Base-by-base conservation (phyloP, 345 rosid genomes). In the Camelina neglecta region DNA sequence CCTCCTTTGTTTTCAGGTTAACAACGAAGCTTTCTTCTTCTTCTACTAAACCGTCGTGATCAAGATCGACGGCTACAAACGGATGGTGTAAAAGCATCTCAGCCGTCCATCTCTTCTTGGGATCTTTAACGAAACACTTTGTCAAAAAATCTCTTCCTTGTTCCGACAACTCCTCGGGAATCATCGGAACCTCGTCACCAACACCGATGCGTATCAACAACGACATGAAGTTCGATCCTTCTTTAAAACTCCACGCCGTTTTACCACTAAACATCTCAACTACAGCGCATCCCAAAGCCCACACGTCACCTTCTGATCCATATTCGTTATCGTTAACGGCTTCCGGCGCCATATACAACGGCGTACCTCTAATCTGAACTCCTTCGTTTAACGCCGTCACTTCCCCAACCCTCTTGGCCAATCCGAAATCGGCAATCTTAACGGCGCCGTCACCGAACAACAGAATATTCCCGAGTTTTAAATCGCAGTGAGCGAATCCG, bases 201-300 rank as follows among this genome's bases (percentile, higher is more conserved):
- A 70, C 84, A 8, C 93, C 92, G 44, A 91, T 91, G 48, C 83
- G 84, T 15, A 84, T 80, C 85, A 90, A 67, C 18, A 91, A 54
- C 38, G 81, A 75, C 20, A 80, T 69, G 60, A 83, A 33, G 71
- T 80, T 81, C 56, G 75, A 50, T 13, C 72, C 82, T 31, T 69
- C 60, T 24, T 70, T 65, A 33, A 71, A 47, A 63, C 79, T 75
- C 98, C 97, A 91, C 5, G 90, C 89, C 29, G 84, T 81, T 75
- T 81, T 77, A 2, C 96, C 94, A 1, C 90, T 86, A 20, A 83
- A 59, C 98, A 91, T 91, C 93, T 93, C 94, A 13, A 82, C 85
- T 10, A 86, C 87, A 0, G 78, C 82, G 50, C 97, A 93, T 8
- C 97, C 98, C 20, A 93, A 85, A 4, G 96, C 93, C 97, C 98